Conservation (phyloP, 2,329 filamentous ascomycete genomes). For the Xylaria sp. region DNA sequence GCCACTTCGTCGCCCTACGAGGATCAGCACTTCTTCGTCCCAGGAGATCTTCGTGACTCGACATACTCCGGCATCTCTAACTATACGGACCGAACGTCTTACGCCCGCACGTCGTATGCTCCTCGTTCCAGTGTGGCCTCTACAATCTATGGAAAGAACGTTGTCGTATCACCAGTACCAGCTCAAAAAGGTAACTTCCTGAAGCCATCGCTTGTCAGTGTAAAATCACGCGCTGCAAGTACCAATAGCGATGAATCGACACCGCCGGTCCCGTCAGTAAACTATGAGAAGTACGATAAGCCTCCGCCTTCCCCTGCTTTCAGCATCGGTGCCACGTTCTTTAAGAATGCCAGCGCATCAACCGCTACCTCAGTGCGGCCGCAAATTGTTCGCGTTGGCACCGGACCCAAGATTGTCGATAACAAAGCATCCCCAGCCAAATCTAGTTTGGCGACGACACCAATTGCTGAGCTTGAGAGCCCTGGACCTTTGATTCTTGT, state of each 20-base stretch:
- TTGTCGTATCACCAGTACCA: conserved; percentile 77
- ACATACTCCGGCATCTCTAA: conserved; percentile 83
- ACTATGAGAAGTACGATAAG: conserved; percentile 67
- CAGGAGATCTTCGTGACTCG: conserved; percentile 88
- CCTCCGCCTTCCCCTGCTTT: conserved; percentile 62
- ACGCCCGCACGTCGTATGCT: conserved; percentile 66
- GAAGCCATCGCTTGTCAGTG: conserved; percentile 92
- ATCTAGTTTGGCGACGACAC: conserved; percentile 31
- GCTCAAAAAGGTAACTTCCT: conserved; percentile 88
- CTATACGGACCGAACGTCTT: conserved; percentile 70
- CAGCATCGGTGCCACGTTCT: conserved; percentile 74
- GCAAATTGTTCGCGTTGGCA: conserved; percentile 69
- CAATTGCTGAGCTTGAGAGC: conserved; percentile 39
- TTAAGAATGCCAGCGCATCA: conserved; percentile 69
- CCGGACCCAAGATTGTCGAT: conserved; percentile 54
- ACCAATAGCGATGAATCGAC: conserved; percentile 62
- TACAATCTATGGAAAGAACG: conserved; percentile 93
- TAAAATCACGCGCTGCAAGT: conserved; percentile 74
- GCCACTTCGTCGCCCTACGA: conserved; percentile 68
- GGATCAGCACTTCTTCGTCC: conserved; percentile 93
- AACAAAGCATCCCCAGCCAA: conserved; percentile 42
- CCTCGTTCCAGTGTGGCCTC: conserved; percentile 83
- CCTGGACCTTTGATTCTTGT: conserved; percentile 37
- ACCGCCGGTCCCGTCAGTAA: conserved; percentile 78
- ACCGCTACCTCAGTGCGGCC: conserved; percentile 67